phyloP scores from a whole-genome alignment of 2,329 filamentous ascomycete genomes.

The Monosporascus sp. region DNA sequence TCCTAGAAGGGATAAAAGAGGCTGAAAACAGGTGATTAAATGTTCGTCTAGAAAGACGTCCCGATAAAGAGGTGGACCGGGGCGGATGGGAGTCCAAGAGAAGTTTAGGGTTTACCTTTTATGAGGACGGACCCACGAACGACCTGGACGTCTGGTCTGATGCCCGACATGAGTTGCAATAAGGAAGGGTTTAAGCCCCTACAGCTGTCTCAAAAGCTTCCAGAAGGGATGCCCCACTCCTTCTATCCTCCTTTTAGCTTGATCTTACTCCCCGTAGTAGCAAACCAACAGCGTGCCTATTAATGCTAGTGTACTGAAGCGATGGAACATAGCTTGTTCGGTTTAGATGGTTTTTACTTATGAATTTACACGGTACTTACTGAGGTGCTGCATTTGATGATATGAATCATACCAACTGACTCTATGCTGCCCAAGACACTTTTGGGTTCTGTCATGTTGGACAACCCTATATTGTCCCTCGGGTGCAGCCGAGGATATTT shows the following conservation, averaged over 20 bases:
- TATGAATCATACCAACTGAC: too few species aligned
- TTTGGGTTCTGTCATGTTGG: too few species aligned
- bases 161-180: not conserved
- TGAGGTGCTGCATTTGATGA: too few species aligned
- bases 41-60: not conserved
- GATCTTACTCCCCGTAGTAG: not conserved
- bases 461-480: too few species aligned
- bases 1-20: not conserved
- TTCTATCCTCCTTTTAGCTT: not conserved
- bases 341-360: too few species aligned
- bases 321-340: too few species aligned
- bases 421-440: too few species aligned
- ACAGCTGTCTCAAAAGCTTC: not conserved
- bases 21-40: not conserved
- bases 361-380: too few species aligned
- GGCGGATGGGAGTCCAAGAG: not conserved
- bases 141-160: not conserved
- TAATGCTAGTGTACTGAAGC: not conserved
- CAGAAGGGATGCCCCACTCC: not conserved
- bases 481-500: too few species aligned
- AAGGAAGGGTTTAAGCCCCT: not conserved
- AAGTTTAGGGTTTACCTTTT: not conserved
- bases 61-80: not conserved
- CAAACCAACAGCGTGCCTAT: not conserved
- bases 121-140: not conserved